A percentile compares a stretch with the other conserved stretches of the same genome.
Evolutionary conservation across 2,329 filamentous ascomycete genomes (phyloP).

Genomic region (Hymenotorrendiella dingleyae): DNA sequence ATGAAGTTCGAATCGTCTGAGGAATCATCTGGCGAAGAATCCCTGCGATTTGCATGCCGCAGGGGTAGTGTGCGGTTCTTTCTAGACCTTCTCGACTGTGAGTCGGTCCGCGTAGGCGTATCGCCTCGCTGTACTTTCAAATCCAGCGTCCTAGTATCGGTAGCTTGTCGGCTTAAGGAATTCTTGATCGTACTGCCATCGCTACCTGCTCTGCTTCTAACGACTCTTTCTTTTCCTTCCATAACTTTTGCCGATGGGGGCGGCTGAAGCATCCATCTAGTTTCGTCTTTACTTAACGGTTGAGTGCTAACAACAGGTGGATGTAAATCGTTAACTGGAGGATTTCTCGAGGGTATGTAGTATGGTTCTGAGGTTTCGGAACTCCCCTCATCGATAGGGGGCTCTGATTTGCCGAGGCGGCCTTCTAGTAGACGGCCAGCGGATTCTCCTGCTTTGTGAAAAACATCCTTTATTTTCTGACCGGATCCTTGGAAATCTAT

Average conservation of each 20-base stretch:
- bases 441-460: constrained; percentile 44
- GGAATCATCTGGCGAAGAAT: constrained; percentile 16
- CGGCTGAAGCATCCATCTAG: constrained; percentile 88
- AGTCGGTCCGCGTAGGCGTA: constrained; percentile 15
- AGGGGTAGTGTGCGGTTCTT: constrained; percentile 12
- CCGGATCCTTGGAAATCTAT: constrained; percentile 43
- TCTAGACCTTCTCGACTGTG: constrained; percentile 7
- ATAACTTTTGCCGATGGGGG: constrained; percentile 86
- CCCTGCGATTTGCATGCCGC: constrained; percentile 17
- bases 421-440: constrained; percentile 50
- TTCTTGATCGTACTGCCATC: constrained; percentile 38
- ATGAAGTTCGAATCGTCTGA: constrained; percentile 17
- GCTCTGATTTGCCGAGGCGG: constrained; percentile 32
- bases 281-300: constrained; percentile 62
- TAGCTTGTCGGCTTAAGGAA: constrained; percentile 25
- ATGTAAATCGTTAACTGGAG: constrained; percentile 79
- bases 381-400: constrained; percentile 29
- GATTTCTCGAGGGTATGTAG: constrained; percentile 40
- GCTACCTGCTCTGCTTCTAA: constrained; percentile 44
- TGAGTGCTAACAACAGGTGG: constrained; percentile 77
- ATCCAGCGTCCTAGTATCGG: constrained; percentile 26
- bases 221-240: constrained; percentile 74
- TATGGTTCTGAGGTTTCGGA: constrained; percentile 31
- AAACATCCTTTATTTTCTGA: constrained; percentile 44
- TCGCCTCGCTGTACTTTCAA: constrained; percentile 27